phyloP scores from a whole-genome alignment of 2,329 filamentous ascomycete genomes.

The Amauroascus niger region DNA sequence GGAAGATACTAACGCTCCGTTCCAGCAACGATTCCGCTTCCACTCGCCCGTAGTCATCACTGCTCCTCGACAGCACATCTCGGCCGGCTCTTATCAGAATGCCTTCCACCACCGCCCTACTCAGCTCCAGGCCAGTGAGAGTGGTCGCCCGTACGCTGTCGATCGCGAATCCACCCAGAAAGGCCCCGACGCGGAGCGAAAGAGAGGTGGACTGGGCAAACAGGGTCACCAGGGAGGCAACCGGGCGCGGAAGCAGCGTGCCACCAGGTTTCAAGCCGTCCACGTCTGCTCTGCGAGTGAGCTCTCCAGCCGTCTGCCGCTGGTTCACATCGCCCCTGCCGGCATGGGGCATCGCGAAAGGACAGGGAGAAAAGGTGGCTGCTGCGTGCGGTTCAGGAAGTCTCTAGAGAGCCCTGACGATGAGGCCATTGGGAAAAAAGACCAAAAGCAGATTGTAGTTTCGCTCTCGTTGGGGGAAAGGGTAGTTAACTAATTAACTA shows the following conservation, averaged over 20 bases:
- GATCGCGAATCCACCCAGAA: conserved; percentile 36
- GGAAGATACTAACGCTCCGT: conserved; percentile 32
- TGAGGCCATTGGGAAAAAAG: conserved; percentile 4
- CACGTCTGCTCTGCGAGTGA: background rate
- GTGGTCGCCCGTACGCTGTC: conserved; percentile 38
- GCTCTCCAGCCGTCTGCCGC: background rate
- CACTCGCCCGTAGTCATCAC: conserved; percentile 38
- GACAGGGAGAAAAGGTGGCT: background rate
- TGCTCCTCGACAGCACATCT: conserved; percentile 37
- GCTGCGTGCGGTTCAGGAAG: background rate
- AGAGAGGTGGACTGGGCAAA: conserved; percentile 39
- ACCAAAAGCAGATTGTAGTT: no score
- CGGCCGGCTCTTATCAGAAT: conserved; percentile 37
- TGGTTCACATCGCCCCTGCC: background rate
- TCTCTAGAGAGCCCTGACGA: background rate
- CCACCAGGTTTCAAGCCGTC: conserved; percentile 3
- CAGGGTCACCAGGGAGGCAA: conserved; percentile 38
- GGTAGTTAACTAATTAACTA: no score
- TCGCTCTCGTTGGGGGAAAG: no score
- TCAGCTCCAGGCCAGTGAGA: conserved; percentile 37
- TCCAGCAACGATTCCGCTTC: conserved; percentile 40
- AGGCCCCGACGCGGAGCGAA: conserved; percentile 36
- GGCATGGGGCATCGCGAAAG: conserved; percentile 1
- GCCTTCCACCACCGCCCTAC: conserved; percentile 37
- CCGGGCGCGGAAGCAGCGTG: conserved; percentile 36